Evolutionary conservation across 768 basidiomycete genomes (phyloP).

Genomic region (Daedalea quercina): DNA sequence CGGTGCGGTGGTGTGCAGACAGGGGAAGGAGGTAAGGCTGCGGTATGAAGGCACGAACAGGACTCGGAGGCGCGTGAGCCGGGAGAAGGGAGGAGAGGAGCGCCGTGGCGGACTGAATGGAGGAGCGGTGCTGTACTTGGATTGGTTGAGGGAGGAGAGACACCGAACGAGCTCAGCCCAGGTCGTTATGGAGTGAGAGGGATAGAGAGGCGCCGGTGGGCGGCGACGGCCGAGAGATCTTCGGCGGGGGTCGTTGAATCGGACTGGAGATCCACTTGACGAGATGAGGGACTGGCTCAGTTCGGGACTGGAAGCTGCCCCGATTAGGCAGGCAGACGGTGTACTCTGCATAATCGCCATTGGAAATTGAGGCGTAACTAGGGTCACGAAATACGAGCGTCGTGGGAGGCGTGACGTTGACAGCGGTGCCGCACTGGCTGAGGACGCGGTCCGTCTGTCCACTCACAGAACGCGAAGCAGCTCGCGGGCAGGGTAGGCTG

Average conservation of each 20-base stretch:
- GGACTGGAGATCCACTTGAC: conserved; percentile 10
- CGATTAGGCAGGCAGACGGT: neutral
- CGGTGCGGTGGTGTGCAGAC: neutral
- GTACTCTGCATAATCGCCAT: neutral
- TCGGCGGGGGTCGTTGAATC: conserved; percentile 12
- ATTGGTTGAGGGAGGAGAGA: conserved; percentile 1
- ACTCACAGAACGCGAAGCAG: no score
- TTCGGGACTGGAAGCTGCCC: conserved; percentile 8
- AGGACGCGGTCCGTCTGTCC: no score
- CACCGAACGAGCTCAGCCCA: neutral
- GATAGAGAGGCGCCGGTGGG: conserved; percentile 1
- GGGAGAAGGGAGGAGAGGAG: conserved; percentile 2
- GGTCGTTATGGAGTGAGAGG: conserved; percentile 7
- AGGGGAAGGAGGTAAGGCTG: neutral
- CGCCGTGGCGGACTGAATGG: neutral
- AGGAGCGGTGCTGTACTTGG: conserved; percentile 2
- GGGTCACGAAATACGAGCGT: neutral
- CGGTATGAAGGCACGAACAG: neutral
- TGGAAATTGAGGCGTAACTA: conserved; percentile 2
- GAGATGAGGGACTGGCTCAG: conserved; percentile 17
- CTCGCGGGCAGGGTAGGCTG: neutral
- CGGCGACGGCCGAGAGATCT: conserved; percentile 15
- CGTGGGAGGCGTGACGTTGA: conserved; percentile 4
- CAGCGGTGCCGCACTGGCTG: neutral
- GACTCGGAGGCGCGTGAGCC: neutral